These are phyloP conservation scores for Paramecium biaurelia DNA, from an alignment of 73 alveolate genomes.

Conservation along the genomic window DNA sequence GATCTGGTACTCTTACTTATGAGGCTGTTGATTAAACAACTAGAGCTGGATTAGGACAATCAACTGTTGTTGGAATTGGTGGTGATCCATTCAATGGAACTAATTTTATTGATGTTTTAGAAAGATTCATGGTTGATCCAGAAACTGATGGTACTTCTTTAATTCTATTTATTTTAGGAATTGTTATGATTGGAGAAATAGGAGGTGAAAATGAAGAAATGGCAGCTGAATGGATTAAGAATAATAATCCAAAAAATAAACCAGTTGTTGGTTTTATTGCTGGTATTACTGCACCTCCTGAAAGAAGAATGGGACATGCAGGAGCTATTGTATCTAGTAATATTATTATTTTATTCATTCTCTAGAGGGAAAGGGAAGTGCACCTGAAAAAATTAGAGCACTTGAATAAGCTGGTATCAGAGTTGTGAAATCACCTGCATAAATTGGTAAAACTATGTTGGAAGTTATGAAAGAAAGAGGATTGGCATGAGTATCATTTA, in stretches of 20 bases:
- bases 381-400: slow-evolving; percentile 81
- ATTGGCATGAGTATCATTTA: slow-evolving; percentile 28
- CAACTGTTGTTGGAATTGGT: slow-evolving; percentile 89
- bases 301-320: slow-evolving; percentile 98
- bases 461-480: slow-evolving; percentile 68
- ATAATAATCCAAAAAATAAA: slow-evolving; percentile 79
- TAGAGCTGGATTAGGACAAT: slow-evolving; percentile 89
- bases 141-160: slow-evolving; percentile 81
- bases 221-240: slow-evolving; percentile 87
- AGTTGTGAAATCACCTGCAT: slow-evolving; percentile 36
- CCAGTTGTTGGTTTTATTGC: slow-evolving; percentile 97
- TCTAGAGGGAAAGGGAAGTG: slow-evolving; percentile 90
- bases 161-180: slow-evolving; percentile 61
- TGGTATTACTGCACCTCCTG: slow-evolving; percentile 91
- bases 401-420: slow-evolving; percentile 63
- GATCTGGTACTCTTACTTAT: slow-evolving; percentile 96
- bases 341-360: slow-evolving; percentile 53
- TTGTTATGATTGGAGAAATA: slow-evolving; percentile 96
- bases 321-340: slow-evolving; percentile 97
- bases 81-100: slow-evolving; percentile 99
- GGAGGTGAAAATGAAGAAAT: slow-evolving; percentile 97
- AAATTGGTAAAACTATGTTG: slow-evolving; percentile 64
- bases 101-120: slow-evolving; percentile 94
- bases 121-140: slow-evolving; percentile 87
- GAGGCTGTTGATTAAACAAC: slow-evolving; percentile 98